These are phyloP conservation scores for Leishmania braziliensis DNA, from an alignment of 208 protist species.

Conservation along the genomic window DNA sequence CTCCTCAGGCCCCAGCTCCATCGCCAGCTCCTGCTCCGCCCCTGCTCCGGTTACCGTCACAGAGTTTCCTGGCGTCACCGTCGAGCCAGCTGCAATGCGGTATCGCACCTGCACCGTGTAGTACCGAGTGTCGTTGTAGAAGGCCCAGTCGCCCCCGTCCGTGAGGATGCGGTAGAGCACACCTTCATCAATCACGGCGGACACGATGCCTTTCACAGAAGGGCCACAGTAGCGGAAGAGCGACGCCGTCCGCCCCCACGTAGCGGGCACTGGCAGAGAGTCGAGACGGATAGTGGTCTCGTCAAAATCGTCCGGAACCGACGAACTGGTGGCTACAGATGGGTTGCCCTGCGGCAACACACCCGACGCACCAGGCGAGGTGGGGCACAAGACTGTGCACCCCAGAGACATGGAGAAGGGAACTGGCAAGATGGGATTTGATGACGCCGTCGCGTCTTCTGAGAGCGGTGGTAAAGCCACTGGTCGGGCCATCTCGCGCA, in stretches of 20 bases:
- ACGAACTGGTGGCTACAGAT: neutral
- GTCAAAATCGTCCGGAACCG: slow-evolving; percentile 17
- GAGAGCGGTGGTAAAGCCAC: neutral
- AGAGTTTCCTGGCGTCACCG: slow-evolving; percentile 31
- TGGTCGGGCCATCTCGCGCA: slow-evolving; percentile 5
- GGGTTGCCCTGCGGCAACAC: too few species aligned
- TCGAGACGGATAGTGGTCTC: slow-evolving; percentile 15
- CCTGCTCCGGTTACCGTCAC: slow-evolving; percentile 8
- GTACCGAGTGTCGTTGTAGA: slow-evolving; percentile 28
- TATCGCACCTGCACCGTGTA: slow-evolving; percentile 61
- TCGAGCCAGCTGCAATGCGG: slow-evolving; percentile 39
- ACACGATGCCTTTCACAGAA: slow-evolving; percentile 35
- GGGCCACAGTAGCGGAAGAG: slow-evolving; percentile 34
- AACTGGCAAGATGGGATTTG: neutral
- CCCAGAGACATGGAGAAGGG: neutral
- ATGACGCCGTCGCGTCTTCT: neutral
- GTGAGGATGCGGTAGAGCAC: slow-evolving; percentile 67
- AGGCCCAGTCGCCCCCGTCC: slow-evolving; percentile 58
- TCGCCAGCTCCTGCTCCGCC: slow-evolving; percentile 25
- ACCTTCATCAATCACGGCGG: slow-evolving; percentile 49
- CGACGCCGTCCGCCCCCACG: slow-evolving; percentile 22
- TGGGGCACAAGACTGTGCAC: neutral
- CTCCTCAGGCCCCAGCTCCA: slow-evolving; percentile 49
- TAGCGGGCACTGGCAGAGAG: slow-evolving; percentile 9
- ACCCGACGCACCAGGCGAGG: neutral